Evolutionary conservation across 176 grass and related monocot species (phyloP), one percentile per base, ranked within the genome.

Genomic region (Olyra latifolia): DNA sequence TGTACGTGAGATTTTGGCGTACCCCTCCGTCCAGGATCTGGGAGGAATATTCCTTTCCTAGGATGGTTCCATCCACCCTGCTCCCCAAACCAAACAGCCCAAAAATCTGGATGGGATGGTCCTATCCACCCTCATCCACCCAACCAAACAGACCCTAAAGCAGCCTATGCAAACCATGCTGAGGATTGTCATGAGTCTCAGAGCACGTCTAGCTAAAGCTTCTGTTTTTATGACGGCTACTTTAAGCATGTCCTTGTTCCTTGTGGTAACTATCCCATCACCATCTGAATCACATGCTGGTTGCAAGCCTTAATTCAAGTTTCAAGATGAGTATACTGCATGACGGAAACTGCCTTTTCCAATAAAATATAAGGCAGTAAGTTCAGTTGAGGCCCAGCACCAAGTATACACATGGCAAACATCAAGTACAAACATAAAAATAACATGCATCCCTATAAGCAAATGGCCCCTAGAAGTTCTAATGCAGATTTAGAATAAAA

Each of bases 301-400:
- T 55, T 57, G 24, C 78, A 44, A 24, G 23, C 50, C n/a, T 66
- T 77, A 78, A 85, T n/a, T n/a, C n/a, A n/a, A n/a, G n/a, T n/a
- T 25, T 69, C 29, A 70, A 25, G 45, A 22, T 70, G 10, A 57
- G 68, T 50, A 12, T 56, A 58, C 17, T 17, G 6, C 39, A 76
- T 41, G 58, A 71, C 1, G 3, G 28, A 40, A 29, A 3, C 29
- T 28, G 16, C 45, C 7, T 8, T 45, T 38, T 71, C 5, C 20
- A 30, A 1, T 46, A 20, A 28, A 35, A 50, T 30, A 2, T 20
- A 56, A 61, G 43, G 39, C 4, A 10, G 41, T 41, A 80, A 40
- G 24, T 82, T 55, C 22, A 75, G 30, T 39, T 62, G 55, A 49
- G 20, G 39, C 8, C 35, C n/a, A n/a, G 2, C 4, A 0, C 44